phyloP scores from a whole-genome alignment of 345 rosid genomes.

The Ceriops zippeliana region DNA sequence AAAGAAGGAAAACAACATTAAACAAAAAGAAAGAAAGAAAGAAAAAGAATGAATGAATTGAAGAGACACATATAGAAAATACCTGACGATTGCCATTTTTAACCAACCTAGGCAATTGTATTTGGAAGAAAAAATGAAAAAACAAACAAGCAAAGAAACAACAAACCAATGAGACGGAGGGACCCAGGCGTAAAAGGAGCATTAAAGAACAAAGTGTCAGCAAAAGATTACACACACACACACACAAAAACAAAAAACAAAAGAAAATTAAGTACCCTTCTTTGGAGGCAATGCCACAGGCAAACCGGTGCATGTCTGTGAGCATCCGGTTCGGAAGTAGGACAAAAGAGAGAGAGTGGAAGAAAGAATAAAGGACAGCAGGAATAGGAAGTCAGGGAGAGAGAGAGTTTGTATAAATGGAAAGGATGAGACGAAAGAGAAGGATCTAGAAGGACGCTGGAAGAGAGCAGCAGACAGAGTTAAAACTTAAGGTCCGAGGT shows the following conservation, averaged over 20 bases:
- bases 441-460: not conserved
- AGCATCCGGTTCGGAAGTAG: no score
- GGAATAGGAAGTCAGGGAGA: not conserved
- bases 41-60: not conserved
- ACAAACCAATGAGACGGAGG: not conserved
- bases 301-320: conserved; percentile 20
- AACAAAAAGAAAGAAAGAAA: not conserved
- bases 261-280: conserved; percentile 3
- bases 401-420: not conserved
- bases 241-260: not conserved
- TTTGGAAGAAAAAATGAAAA: not conserved
- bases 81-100: conserved; percentile 13
- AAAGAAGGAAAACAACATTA: not conserved
- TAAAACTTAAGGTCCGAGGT: not conserved
- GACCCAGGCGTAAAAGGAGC: not conserved
- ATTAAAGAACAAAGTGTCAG: not conserved
- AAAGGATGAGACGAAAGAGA: no score
- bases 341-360: not conserved
- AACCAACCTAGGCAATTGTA: conserved; percentile 13
- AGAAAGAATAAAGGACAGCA: no score
- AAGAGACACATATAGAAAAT: not conserved
- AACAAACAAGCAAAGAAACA: not conserved
- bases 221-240: not conserved
- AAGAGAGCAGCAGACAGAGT: not conserved
- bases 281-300: conserved; percentile 23